phyloP scores from a whole-genome alignment of 768 basidiomycete genomes.

The Auriscalpium microsporum region DNA sequence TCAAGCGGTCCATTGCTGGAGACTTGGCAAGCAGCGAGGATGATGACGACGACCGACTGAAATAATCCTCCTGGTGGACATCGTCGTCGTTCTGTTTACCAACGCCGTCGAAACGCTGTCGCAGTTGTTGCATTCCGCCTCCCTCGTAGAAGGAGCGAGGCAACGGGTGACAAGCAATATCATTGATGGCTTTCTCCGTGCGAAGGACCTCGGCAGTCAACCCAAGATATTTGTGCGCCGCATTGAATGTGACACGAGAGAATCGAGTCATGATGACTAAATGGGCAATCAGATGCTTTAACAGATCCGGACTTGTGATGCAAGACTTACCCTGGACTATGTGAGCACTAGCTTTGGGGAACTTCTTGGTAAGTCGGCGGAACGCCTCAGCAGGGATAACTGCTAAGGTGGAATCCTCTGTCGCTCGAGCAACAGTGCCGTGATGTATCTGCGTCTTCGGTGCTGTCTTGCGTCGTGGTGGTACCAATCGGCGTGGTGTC shows the following conservation, averaged over 20 bases:
- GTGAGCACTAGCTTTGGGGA: conserved; percentile 93
- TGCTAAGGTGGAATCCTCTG: conserved; percentile 91
- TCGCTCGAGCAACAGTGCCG: conserved; percentile 85
- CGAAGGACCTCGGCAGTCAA: conserved; percentile 91
- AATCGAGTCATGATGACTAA: conserved; percentile 88
- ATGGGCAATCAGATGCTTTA: neutral
- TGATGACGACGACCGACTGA: conserved; percentile 24
- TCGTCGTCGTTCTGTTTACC: conserved; percentile 19
- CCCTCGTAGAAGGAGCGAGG: conserved; percentile 87
- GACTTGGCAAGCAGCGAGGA: conserved; percentile 17
- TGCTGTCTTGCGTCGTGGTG: neutral
- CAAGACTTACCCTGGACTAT: conserved; percentile 73
- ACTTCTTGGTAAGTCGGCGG: conserved; percentile 86
- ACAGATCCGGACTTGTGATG: neutral
- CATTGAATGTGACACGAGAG: conserved; percentile 94
- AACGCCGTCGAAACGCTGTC: conserved; percentile 78
- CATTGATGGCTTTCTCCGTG: conserved; percentile 95
- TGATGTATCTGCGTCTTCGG: conserved; percentile 36
- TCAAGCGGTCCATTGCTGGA: conserved; percentile 1
- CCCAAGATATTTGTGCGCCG: conserved; percentile 93
- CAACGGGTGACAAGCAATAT: conserved; percentile 92
- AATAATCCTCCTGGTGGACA: conserved; percentile 47
- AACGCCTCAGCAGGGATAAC: conserved; percentile 99
- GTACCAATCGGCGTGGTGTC: neutral
- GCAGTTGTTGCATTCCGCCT: conserved; percentile 80